Conservation (phyloP, 345 rosid genomes). For the Citrus sp. region DNA sequence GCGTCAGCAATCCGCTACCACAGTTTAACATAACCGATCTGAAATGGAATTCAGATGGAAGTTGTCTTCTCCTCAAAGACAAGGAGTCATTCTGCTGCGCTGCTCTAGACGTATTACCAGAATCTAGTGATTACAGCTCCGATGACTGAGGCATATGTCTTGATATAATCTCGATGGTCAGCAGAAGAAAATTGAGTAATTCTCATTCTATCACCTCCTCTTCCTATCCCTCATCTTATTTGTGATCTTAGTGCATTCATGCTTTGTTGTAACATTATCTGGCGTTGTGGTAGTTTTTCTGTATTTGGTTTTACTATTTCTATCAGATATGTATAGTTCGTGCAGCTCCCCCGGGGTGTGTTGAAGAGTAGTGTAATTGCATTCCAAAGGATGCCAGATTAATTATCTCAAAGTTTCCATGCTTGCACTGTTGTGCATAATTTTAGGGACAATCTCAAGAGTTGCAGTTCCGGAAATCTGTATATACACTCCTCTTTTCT, state of each 20-base stretch:
- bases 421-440: not conserved
- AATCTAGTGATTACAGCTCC: conserved; percentile 89
- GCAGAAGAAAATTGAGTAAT: not conserved
- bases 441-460: not conserved
- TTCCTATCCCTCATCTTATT: not conserved
- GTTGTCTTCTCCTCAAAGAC: conserved; percentile 90
- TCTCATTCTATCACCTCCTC: not conserved
- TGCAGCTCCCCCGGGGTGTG: too few species aligned
- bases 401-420: not conserved
- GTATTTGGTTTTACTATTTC: not conserved
- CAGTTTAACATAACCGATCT: conserved; percentile 70
- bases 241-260: not conserved
- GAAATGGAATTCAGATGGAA: conserved; percentile 90
- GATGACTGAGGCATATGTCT: conserved; percentile 47
- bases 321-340: not conserved
- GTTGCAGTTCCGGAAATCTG: not conserved
- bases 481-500: not conserved
- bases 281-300: not conserved
- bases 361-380: not conserved
- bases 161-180: not conserved
- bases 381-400: not conserved
- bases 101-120: conserved; percentile 61
- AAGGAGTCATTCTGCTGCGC: conserved; percentile 89
- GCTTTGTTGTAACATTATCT: conserved; percentile 9
- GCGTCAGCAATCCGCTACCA: conserved; percentile 69